Percentiles rank a stretch among this genome's conserved stretches.
Conservation (phyloP, 2,329 filamentous ascomycete species). For the Fusarium goolgardi region DNA sequence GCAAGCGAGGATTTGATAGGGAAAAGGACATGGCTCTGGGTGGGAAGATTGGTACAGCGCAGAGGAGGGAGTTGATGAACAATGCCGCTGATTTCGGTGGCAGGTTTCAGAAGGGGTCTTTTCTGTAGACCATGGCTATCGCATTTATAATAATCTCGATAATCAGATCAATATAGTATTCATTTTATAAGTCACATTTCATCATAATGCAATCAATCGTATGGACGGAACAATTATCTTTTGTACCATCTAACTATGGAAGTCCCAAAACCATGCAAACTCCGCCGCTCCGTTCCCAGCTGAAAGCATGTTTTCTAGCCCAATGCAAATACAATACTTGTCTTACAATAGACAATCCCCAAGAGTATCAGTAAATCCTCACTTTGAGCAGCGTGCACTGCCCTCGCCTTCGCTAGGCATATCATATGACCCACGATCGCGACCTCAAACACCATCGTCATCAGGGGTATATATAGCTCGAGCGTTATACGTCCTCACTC, state of each 20-base stretch:
- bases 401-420: conserved; percentile 19
- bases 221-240: conserved; percentile 39
- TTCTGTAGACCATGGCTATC: conserved; percentile 54
- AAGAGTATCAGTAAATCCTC: conserved; percentile 30
- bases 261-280: conserved; percentile 48
- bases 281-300: conserved; percentile 52
- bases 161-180: not conserved
- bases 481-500: conserved; percentile 32
- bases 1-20: conserved; percentile 85
- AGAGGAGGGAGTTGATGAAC: conserved; percentile 82
- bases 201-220: not conserved
- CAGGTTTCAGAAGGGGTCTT: conserved; percentile 82
- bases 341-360: conserved; percentile 40
- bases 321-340: conserved; percentile 45
- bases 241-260: conserved; percentile 44
- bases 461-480: conserved; percentile 43
- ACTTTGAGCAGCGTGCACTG: conserved; percentile 14
- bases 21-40: conserved; percentile 93
- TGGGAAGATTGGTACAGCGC: conserved; percentile 75
- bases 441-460: conserved; percentile 14
- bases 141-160: not conserved
- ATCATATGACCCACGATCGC: conserved; percentile 12
- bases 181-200: conserved; percentile 2
- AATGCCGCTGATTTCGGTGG: conserved; percentile 85
- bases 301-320: conserved; percentile 46